Conservation (phyloP, 345 rosid genomes). For the Gossypium turneri region DNA sequence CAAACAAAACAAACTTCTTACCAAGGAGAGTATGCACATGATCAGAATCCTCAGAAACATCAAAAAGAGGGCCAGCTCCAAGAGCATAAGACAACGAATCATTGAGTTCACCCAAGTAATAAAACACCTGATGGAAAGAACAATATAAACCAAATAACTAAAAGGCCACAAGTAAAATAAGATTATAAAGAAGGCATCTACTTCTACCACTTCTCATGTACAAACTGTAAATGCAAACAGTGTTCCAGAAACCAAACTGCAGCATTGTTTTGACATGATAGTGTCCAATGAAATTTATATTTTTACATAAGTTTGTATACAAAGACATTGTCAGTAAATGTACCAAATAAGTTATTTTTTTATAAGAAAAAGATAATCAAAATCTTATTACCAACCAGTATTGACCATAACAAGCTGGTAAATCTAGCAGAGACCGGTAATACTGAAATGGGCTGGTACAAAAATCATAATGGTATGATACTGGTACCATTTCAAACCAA, state of each 20-base stretch:
- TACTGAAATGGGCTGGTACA: background rate
- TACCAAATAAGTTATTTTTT: background rate
- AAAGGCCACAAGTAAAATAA: background rate
- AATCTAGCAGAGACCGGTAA: background rate
- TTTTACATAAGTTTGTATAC: background rate
- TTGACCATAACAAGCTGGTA: background rate
- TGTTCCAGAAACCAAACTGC: background rate
- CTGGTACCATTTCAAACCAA: background rate
- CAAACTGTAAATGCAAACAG: background rate
- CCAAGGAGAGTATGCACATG: conserved; percentile 92
- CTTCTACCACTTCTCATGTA: conserved; percentile 1
- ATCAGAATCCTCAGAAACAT: conserved; percentile 94
- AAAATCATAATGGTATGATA: background rate
- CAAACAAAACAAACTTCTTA: conserved; percentile 25
- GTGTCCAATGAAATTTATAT: background rate
- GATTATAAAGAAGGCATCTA: background rate
- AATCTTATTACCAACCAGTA: background rate
- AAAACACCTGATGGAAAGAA: conserved; percentile 61
- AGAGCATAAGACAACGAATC: conserved; percentile 99
- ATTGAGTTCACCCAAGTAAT: conserved; percentile 90
- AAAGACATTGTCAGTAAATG: background rate
- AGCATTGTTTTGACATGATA: background rate
- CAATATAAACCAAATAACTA: background rate
- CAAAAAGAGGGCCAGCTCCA: conserved; percentile 90
- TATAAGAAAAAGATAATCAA: background rate